Conservation (phyloP, 116 monocot species). For the Dioscorea cayenensis region DNA sequence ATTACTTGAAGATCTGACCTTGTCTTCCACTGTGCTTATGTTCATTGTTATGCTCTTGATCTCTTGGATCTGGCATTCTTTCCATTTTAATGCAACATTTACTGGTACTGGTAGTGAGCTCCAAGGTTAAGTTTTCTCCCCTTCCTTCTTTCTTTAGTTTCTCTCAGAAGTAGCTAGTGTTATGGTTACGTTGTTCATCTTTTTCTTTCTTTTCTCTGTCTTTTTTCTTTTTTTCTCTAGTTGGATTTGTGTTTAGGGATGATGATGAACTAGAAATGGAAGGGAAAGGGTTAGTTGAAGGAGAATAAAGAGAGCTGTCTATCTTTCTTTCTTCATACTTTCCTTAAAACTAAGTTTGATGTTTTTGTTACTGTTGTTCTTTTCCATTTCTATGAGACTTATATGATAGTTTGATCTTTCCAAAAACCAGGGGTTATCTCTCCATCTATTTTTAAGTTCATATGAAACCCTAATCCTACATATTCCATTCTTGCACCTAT, state of each 20-base stretch:
- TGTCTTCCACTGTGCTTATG: not conserved
- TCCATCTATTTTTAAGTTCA: not conserved
- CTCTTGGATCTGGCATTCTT: not conserved
- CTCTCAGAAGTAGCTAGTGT: not conserved
- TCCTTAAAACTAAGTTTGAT: not conserved
- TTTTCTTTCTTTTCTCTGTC: no score
- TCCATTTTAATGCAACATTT: not conserved
- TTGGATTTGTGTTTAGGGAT: not conserved
- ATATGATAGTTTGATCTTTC: not conserved
- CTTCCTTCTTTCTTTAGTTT: not conserved
- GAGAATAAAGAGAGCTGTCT: not conserved
- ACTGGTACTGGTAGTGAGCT: not conserved
- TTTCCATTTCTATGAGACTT: not conserved
- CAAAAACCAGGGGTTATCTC: not conserved
- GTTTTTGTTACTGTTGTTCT: not conserved
- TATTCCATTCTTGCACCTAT: no score
- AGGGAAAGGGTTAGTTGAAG: not conserved
- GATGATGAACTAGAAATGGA: not conserved
- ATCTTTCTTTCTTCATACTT: not conserved
- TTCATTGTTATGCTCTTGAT: not conserved
- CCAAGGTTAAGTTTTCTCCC: not conserved
- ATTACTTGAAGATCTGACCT: no score
- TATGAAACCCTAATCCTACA: not conserved
- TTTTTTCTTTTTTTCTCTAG: no score
- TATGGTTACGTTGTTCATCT: not conserved